Conservation (phyloP, 306 rosid species). For the Mimosa bimucronata region DNA sequence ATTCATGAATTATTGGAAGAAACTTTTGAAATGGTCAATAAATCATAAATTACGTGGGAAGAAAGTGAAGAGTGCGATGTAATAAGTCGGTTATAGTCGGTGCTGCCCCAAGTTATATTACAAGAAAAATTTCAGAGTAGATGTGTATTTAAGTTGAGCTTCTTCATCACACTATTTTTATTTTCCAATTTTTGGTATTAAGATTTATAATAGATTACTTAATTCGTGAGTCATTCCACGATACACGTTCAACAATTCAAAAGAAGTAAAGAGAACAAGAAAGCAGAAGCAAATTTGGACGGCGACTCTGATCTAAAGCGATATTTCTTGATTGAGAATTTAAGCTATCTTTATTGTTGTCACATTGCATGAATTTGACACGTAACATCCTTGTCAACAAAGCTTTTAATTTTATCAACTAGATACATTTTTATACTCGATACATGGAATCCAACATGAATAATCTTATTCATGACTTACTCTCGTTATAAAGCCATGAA, state of each 20-base stretch:
- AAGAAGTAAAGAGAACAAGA: not conserved
- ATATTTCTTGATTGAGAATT: not conserved
- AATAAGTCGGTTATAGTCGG: not conserved
- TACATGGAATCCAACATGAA: no score
- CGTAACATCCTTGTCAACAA: slow-evolving; percentile 20
- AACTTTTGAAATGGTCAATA: slow-evolving; percentile 16
- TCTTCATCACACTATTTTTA: not conserved
- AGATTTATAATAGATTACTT: not conserved
- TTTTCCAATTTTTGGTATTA: not conserved
- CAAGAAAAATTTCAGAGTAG: not conserved
- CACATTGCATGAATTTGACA: slow-evolving; percentile 9
- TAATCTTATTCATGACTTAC: no score
- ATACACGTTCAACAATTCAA: not conserved
- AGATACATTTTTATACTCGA: not conserved
- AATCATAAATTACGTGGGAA: not conserved
- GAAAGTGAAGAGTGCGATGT: not conserved
- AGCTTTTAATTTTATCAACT: not conserved
- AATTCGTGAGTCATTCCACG: slow-evolving; percentile 13
- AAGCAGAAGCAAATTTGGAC: not conserved
- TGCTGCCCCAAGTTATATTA: not conserved
- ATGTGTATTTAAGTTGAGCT: not conserved
- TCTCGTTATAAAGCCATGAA: no score
- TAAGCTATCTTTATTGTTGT: not conserved
- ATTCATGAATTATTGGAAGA: not conserved
- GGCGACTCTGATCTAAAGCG: not conserved